A percentile compares a stretch with the other conserved stretches of the same genome.
These are phyloP conservation scores for Boletus barrowsii DNA, from an alignment of 768 basidiomycete species.

Conservation along the genomic window DNA sequence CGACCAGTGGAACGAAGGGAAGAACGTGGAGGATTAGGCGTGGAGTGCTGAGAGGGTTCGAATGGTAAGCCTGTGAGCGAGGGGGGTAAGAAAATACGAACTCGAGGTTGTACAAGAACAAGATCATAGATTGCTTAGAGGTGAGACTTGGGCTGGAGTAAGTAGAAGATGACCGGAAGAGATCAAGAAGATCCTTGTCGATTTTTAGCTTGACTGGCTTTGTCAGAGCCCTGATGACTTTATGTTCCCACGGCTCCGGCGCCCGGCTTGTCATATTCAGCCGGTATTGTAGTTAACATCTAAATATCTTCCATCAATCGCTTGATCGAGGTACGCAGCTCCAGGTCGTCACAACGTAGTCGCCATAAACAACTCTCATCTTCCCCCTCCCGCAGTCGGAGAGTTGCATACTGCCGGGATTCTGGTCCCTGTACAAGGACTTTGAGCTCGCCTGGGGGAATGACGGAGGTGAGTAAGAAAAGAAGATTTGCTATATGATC, in stretches of 20 bases:
- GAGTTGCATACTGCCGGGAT: constrained; percentile 30
- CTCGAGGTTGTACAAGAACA: constrained; percentile 37
- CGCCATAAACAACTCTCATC: constrained; percentile 75
- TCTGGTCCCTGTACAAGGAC: constrained; percentile 41
- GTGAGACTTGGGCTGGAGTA: neutral
- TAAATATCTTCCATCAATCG: constrained; percentile 33
- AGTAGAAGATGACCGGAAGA: neutral
- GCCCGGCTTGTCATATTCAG: too few relatives aligned
- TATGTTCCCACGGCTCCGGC: neutral
- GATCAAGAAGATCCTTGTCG: constrained; percentile 15
- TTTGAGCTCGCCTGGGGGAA: constrained; percentile 60
- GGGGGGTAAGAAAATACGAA: constrained; percentile 4
- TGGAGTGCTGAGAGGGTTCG: constrained; percentile 16
- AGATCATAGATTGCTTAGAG: constrained; percentile 51
- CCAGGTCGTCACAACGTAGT: constrained; percentile 50
- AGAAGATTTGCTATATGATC: neutral
- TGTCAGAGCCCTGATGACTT: too few relatives aligned
- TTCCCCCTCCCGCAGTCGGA: constrained; percentile 61
- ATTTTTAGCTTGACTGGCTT: neutral
- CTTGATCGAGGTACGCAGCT: constrained; percentile 45
- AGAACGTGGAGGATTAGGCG: constrained; percentile 46
- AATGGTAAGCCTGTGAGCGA: constrained; percentile 1
- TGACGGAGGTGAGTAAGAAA: constrained; percentile 3
- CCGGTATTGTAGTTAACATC: too few relatives aligned
- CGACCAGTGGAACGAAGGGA: constrained; percentile 55